phyloP scores from a whole-genome alignment of 306 rosid genomes.

The apple (Malus domestica) region ASM211411v1 NC_041789.1:16101501-16102000 shows the following conservation, averaged over 20 bases:
- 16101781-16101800: slow-evolving; percentile 40
- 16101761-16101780: slow-evolving; percentile 22
- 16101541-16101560: slow-evolving; percentile 45
- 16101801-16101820: slow-evolving; percentile 26
- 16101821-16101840: slow-evolving; percentile 13
- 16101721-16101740: background rate
- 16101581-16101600: slow-evolving; percentile 18
- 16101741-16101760: slow-evolving; percentile 35
- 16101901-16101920: background rate
- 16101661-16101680: slow-evolving; percentile 2
- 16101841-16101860: slow-evolving; percentile 15
- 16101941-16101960: background rate
- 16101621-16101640: slow-evolving; percentile 30
- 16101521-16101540: slow-evolving; percentile 57
- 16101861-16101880: slow-evolving; percentile 8
- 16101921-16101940: background rate
- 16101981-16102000: background rate
- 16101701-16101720: slow-evolving; percentile 3
- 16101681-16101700: background rate
- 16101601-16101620: slow-evolving; percentile 43
- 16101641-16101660: slow-evolving; percentile 30
- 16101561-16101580: slow-evolving; percentile 24
- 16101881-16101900: background rate
- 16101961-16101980: background rate
- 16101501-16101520: slow-evolving; percentile 46